Conservation (phyloP, 2,329 filamentous ascomycete genomes). For the Nothophoma quercina region DNA sequence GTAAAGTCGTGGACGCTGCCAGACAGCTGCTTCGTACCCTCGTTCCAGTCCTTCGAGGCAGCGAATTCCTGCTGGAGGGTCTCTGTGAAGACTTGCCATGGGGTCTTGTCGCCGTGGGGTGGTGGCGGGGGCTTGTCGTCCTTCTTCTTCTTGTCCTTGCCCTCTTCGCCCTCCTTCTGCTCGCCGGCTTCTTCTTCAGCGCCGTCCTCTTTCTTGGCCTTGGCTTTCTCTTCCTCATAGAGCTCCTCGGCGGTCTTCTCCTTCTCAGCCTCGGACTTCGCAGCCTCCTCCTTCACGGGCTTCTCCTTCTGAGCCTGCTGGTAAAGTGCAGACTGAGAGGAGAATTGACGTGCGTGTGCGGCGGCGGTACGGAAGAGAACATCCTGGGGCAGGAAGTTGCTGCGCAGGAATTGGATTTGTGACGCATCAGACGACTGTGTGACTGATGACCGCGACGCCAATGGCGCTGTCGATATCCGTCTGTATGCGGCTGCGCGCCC, state of each 20-base stretch:
- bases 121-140: constrained; percentile 80
- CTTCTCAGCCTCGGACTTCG: constrained; percentile 36
- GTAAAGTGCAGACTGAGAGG: constrained; percentile 46
- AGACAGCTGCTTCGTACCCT: constrained; percentile 93
- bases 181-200: constrained; percentile 57
- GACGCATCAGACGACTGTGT: constrained; percentile 34
- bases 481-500: constrained; percentile 58
- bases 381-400: constrained; percentile 52
- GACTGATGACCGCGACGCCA: constrained; percentile 30
- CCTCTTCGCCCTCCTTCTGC: constrained; percentile 53
- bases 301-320: constrained; percentile 48
- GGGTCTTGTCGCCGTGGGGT: constrained; percentile 97
- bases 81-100: constrained; percentile 98
- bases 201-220: constrained; percentile 49
- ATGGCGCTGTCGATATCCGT: constrained; percentile 51
- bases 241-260: constrained; percentile 50
- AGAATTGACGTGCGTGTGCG: constrained; percentile 55
- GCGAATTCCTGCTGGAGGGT: constrained; percentile 95
- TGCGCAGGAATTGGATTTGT: constrained; percentile 50
- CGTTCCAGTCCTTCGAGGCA: constrained; percentile 98
- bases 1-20: constrained; percentile 89
- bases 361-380: constrained; percentile 52
- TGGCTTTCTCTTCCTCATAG: constrained; percentile 53
- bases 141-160: constrained; percentile 66
- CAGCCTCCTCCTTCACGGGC: constrained; percentile 45